Evolutionary conservation across 2,329 filamentous ascomycete genomes (phyloP).

Genomic region (Cladosporium sp.): DNA sequence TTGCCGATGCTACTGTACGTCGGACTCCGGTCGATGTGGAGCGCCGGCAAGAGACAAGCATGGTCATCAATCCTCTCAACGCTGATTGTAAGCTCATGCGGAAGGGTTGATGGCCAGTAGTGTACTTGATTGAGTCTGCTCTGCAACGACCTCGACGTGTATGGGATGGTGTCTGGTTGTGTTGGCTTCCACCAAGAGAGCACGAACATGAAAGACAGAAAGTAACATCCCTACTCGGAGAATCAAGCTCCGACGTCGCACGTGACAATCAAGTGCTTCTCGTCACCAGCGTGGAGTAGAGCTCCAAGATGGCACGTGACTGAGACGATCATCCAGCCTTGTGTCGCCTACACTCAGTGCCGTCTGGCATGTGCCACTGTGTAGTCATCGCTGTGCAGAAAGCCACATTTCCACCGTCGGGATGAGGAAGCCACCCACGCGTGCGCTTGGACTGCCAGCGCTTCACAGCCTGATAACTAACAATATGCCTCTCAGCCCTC

Average conservation of each 20-base stretch:
- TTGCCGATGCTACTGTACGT: background rate
- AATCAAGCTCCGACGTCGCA: background rate
- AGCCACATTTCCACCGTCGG: no score
- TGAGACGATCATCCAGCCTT: no score
- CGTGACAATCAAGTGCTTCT: no score
- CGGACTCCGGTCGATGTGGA: slow-evolving; percentile 11
- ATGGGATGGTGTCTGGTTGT: background rate
- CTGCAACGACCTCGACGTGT: background rate
- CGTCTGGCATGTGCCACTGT: no score
- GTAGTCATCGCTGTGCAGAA: no score
- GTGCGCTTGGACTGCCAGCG: no score
- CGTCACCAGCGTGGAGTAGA: no score
- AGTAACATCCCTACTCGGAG: background rate
- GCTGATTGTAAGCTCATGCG: background rate
- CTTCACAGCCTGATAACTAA: no score
- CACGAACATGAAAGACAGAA: background rate
- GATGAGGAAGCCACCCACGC: no score
- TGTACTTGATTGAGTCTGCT: background rate
- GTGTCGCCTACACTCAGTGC: no score
- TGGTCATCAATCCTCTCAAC: background rate
- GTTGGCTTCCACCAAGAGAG: background rate
- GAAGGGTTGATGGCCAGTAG: background rate
- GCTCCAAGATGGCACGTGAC: no score
- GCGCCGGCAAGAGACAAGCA: background rate
- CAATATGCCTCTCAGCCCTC: no score